Base-by-base conservation (phyloP, 345 rosid species). In the Pistacia atlantica region DNA sequence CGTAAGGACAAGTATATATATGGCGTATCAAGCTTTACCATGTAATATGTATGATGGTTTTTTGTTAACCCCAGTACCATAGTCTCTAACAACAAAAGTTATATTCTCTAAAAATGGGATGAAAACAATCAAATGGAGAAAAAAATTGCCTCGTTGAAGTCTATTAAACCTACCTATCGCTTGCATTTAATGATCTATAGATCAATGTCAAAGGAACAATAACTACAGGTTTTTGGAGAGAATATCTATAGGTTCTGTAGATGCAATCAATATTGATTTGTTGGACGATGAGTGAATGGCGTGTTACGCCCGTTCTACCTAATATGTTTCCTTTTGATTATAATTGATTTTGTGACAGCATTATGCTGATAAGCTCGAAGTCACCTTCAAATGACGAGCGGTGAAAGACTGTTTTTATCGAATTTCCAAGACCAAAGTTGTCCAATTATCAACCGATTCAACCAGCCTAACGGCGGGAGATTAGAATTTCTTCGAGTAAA, bases 351-450 rank as follows among this genome's bases (percentile, higher is more conserved):
- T 31, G 16, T 12, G 13, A 51, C 54, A 60, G 35, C 33, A 65
- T 52, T 37, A 75, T 75, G 18, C 5, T 62, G 84, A 80, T 83
- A 80, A 80, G 80, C 76, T 63, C 71, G 48, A 75, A 42, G 80
- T 80, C 84, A 75, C 80, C 66, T n/a, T 80, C 84, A 75, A 67
- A 54, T 67, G 77, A 69, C 75, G 76, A 62, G 59, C 71, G 25
- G 16, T 57, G 4, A 38, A 13, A 18, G 56, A 77, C 42, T 60
- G 25, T 25, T 25, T 38, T 31, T 79, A 51, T 45, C 18, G 61
- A 83, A 63, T 73, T 79, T 83, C 48, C 58, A 54, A n/a, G 71
- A 69, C 37, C n/a, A 35, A 11, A 16, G 17, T 13, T 56, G 63
- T 68, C 75, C 51, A 77, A 77, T 73, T 62, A 77, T 63, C 68